Percentiles rank a stretch among this genome's conserved stretches.
These are phyloP conservation scores for Fusarium setosum DNA, from an alignment of 2,329 filamentous ascomycete species.

Conservation along the genomic window DNA sequence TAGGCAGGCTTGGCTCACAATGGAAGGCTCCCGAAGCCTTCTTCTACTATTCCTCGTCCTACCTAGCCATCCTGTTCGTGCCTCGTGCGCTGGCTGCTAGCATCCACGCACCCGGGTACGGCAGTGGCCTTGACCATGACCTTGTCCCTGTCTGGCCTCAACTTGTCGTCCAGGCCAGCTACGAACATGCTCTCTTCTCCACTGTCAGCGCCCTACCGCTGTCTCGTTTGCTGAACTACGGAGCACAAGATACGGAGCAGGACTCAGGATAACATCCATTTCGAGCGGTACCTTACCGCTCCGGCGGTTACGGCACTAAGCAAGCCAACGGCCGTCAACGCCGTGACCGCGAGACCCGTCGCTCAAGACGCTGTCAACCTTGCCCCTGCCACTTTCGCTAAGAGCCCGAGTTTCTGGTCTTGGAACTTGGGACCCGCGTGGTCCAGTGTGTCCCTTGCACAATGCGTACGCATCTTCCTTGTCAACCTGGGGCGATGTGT, in stretches of 20 bases:
- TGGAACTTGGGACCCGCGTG: slow-evolving; percentile 40
- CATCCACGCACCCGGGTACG: slow-evolving; percentile 33
- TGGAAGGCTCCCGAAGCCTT: slow-evolving; percentile 20
- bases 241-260: background rate
- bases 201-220: slow-evolving; percentile 3
- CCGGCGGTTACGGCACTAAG: slow-evolving; percentile 24
- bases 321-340: slow-evolving; percentile 9
- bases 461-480: slow-evolving; percentile 30
- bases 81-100: slow-evolving; percentile 7
- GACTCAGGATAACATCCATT: slow-evolving; percentile 10
- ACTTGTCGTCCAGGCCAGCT: slow-evolving; percentile 17
- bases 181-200: background rate
- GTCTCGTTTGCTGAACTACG: slow-evolving; percentile 3
- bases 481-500: slow-evolving; percentile 26
- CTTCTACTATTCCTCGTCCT: slow-evolving; percentile 20
- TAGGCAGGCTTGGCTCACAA: slow-evolving; percentile 18
- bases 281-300: slow-evolving; percentile 18
- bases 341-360: slow-evolving; percentile 16
- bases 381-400: slow-evolving; percentile 41
- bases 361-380: slow-evolving; percentile 27
- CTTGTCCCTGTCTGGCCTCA: slow-evolving; percentile 28
- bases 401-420: slow-evolving; percentile 43
- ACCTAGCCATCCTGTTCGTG: background rate
- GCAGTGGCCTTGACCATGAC: slow-evolving; percentile 34
- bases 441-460: slow-evolving; percentile 30